Percentiles rank a stretch among this genome's conserved stretches.
These are phyloP conservation scores for Heliocybe sulcata DNA, from an alignment of 1,284 basidiomycete species.

Conservation along the genomic window DNA sequence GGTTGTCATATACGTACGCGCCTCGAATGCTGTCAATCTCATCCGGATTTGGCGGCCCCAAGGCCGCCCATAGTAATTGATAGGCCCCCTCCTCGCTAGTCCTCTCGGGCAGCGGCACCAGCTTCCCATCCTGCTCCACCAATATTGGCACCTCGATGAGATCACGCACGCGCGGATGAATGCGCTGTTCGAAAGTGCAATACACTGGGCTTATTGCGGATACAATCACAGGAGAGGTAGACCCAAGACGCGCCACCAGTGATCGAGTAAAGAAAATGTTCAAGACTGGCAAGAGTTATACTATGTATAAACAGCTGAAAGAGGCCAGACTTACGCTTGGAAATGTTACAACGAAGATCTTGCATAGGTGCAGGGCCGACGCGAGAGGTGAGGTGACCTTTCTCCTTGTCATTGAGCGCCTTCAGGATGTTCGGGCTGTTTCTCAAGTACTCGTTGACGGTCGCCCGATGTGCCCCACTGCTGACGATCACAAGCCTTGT, in stretches of 20 bases:
- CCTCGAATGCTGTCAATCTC: conserved; percentile 24
- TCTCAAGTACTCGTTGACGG: conserved; percentile 11
- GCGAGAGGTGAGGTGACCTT: conserved; percentile 1
- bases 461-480: conserved; percentile 18
- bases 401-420: conserved; percentile 20
- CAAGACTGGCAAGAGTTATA: conserved; percentile 5
- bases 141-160: background rate
- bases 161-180: too few species aligned
- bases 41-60: conserved; percentile 17
- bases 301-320: background rate
- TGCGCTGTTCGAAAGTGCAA: conserved; percentile 34
- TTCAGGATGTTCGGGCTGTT: conserved; percentile 19
- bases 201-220: conserved; percentile 38
- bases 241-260: conserved; percentile 25
- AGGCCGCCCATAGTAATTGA: conserved; percentile 31
- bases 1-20: conserved; percentile 21
- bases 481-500: conserved; percentile 19
- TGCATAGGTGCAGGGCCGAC: conserved; percentile 14
- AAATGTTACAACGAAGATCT: conserved; percentile 20
- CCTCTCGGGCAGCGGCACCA: conserved; percentile 18
- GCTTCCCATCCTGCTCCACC: conserved; percentile 10
- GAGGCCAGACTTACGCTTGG: conserved; percentile 26
- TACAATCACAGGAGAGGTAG: conserved; percentile 20
- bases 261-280: conserved; percentile 35
- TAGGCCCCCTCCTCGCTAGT: conserved; percentile 34